These are phyloP conservation scores for Pinus tabuliformis DNA, from an alignment of 75 land plant species.

Conservation along the genomic window DNA sequence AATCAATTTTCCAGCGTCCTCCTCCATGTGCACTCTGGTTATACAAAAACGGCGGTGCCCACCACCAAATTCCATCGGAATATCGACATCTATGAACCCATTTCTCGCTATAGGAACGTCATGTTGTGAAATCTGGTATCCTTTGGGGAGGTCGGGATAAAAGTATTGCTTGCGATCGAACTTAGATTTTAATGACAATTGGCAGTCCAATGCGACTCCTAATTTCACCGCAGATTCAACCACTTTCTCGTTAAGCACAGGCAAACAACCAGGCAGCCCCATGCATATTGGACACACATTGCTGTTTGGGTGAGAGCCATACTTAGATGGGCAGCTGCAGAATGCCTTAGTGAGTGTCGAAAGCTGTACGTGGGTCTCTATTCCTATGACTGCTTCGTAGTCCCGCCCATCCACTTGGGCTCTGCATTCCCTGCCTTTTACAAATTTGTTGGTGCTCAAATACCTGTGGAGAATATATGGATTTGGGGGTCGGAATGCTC, in stretches of 20 bases:
- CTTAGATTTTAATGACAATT: conserved; percentile 66
- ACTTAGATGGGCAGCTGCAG: conserved; percentile 81
- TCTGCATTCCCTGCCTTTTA: background rate
- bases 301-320: conserved; percentile 80
- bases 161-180: conserved; percentile 97
- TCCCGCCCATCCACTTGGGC: background rate
- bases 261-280: conserved; percentile 90
- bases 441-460: background rate
- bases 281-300: conserved; percentile 88
- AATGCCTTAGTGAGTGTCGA: conserved; percentile 87
- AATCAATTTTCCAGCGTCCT: conserved; percentile 92
- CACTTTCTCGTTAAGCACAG: conserved; percentile 71
- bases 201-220: conserved; percentile 77
- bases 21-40: conserved; percentile 96
- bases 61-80: conserved; percentile 91
- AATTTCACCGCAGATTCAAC: conserved; percentile 75
- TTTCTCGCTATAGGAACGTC: conserved; percentile 79
- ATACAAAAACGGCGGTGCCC: conserved; percentile 88
- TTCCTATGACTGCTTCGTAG: conserved; percentile 89
- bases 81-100: conserved; percentile 83
- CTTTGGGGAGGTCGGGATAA: conserved; percentile 94
- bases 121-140: conserved; percentile 97
- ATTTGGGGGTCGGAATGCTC: background rate
- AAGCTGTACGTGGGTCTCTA: conserved; percentile 95
- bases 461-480: background rate